Conservation (phyloP, 2,329 filamentous ascomycete genomes). For the Aureobasidium sp. region DNA sequence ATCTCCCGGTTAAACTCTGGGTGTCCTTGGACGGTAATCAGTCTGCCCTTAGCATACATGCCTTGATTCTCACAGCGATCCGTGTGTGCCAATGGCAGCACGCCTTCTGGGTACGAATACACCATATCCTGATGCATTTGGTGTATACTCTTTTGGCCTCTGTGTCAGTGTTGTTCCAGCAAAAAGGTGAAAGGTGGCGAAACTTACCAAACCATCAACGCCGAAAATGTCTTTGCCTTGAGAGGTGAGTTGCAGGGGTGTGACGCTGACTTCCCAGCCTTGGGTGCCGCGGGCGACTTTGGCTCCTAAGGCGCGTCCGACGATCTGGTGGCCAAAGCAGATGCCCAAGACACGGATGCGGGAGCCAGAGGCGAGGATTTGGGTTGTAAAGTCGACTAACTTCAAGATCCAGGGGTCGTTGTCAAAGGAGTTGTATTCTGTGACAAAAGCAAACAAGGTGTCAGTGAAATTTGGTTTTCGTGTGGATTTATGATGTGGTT, state of each 20-base stretch:
- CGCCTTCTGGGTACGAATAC: constrained; percentile 53
- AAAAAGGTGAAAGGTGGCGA: neutral
- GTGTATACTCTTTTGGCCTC: constrained; percentile 53
- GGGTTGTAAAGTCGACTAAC: constrained; percentile 61
- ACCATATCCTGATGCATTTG: constrained; percentile 85
- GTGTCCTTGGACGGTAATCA: constrained; percentile 78
- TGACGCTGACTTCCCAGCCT: constrained; percentile 80
- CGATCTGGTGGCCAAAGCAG: constrained; percentile 84
- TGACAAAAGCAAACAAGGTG: neutral
- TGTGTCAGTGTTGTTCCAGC: constrained; percentile 21
- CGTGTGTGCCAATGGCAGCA: constrained; percentile 58
- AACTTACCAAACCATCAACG: constrained; percentile 52
- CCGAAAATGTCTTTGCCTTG: constrained; percentile 68
- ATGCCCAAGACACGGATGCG: constrained; percentile 68
- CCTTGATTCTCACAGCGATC: constrained; percentile 67
- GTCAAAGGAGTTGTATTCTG: constrained; percentile 67
- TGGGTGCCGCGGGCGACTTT: constrained; percentile 59
- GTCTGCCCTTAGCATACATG: constrained; percentile 60
- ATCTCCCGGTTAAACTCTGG: constrained; percentile 74
- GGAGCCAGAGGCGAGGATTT: constrained; percentile 50
- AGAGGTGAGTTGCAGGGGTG: constrained; percentile 58
- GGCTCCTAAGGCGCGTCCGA: constrained; percentile 63
- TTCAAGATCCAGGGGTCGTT: constrained; percentile 68
- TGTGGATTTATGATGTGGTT: too few relatives aligned
- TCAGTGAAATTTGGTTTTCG: neutral